Percentiles rank a stretch among this genome's conserved stretches.
These are phyloP conservation scores for Curvularia verruculosa DNA, from an alignment of 2,329 filamentous ascomycete genomes.

Conservation along the genomic window DNA sequence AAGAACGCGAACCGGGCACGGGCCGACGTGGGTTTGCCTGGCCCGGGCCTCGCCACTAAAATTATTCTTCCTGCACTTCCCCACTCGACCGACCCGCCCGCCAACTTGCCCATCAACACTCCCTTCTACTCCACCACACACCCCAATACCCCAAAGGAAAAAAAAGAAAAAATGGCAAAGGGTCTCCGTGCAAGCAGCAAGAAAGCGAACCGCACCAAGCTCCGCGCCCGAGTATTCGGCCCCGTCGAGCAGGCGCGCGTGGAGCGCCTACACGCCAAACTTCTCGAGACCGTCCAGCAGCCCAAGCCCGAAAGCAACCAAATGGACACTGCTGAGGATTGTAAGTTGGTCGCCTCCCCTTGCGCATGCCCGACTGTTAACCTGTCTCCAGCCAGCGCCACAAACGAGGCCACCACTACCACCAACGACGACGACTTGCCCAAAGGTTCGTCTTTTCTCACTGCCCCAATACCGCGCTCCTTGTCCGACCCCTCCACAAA, in stretches of 20 bases:
- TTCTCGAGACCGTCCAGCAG: conserved; percentile 78
- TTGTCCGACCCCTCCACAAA: conserved; percentile 24
- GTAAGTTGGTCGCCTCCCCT: conserved; percentile 21
- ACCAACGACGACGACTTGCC: conserved; percentile 36
- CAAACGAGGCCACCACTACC: conserved; percentile 24
- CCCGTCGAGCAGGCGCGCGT: conserved; percentile 80
- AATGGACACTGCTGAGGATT: conserved; percentile 56
- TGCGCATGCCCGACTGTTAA: conserved; percentile 4
- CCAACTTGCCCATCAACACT: neutral
- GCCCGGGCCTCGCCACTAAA: conserved; percentile 30
- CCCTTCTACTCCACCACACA: neutral
- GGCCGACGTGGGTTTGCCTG: conserved; percentile 13
- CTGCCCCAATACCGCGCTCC: conserved; percentile 36
- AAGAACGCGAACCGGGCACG: conserved; percentile 28
- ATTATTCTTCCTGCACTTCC: conserved; percentile 21
- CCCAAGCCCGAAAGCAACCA: conserved; percentile 66
- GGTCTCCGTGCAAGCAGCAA: conserved; percentile 77
- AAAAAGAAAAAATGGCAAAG: conserved; percentile 73
- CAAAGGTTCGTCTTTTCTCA: conserved; percentile 43
- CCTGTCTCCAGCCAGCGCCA: conserved; percentile 12
- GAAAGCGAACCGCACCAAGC: conserved; percentile 82
- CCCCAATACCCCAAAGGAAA: neutral
- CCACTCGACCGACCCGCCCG: conserved; percentile 8
- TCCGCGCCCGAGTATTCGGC: conserved; percentile 83
- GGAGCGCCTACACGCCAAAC: conserved; percentile 82